Evolutionary conservation across 768 basidiomycete genomes (phyloP).

Genomic region (Amylocystis lapponica): DNA sequence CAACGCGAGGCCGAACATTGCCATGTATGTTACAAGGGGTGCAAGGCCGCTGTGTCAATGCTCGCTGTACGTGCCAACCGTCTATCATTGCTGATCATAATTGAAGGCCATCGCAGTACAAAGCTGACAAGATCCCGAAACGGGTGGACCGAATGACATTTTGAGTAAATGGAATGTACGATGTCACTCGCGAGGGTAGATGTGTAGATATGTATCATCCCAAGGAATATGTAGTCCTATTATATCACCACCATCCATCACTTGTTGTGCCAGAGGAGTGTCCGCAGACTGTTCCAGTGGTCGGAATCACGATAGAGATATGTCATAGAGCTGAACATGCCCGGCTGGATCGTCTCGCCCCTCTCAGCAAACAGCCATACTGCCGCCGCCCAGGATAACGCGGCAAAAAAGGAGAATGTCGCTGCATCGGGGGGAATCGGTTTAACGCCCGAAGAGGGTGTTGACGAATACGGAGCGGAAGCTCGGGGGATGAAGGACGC

Average conservation of each 20-base stretch:
- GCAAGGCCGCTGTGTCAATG: slow-evolving; percentile 62
- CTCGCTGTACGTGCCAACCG: slow-evolving; percentile 41
- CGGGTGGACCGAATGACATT: slow-evolving; percentile 47
- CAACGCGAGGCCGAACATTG: slow-evolving; percentile 43
- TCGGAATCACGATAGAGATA: slow-evolving; percentile 96
- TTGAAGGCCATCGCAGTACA: slow-evolving; percentile 42
- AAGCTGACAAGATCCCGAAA: slow-evolving; percentile 49
- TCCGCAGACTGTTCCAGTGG: slow-evolving; percentile 73
- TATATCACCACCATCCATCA: no score
- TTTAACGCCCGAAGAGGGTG: slow-evolving; percentile 40
- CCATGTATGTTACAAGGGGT: slow-evolving; percentile 51
- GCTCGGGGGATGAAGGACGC: slow-evolving; percentile 89
- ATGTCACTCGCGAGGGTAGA: no score
- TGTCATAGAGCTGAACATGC: slow-evolving; percentile 94
- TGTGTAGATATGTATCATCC: no score
- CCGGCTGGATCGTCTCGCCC: slow-evolving; percentile 89
- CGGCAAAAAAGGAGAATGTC: slow-evolving; percentile 84
- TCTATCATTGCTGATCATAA: slow-evolving; percentile 10
- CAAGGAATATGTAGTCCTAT: no score
- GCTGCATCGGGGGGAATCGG: slow-evolving; percentile 81
- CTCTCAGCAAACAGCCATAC: slow-evolving; percentile 93
- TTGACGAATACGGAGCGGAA: slow-evolving; percentile 42
- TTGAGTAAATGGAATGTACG: no score
- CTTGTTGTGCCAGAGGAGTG: slow-evolving; percentile 88
- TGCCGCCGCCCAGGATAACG: slow-evolving; percentile 88